phyloP scores from a whole-genome alignment of 1,284 basidiomycete species.

The Phylloporus sp. region DNA sequence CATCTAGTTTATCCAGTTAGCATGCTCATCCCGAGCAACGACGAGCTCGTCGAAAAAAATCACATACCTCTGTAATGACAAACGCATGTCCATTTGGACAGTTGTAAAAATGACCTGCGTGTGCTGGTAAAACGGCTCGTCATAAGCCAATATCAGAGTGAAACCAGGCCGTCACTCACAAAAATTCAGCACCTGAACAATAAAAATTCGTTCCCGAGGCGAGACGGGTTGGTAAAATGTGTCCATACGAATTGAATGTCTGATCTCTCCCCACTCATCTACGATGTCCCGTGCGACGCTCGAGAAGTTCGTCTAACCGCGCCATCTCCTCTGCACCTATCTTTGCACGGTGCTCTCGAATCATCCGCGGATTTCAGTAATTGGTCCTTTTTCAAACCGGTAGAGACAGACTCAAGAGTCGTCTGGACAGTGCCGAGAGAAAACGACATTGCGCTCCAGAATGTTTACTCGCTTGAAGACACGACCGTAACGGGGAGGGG shows the following conservation, averaged over 20 bases:
- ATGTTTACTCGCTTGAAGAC: slow-evolving; percentile 66
- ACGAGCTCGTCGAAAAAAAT: background rate
- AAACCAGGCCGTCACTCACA: slow-evolving; percentile 28
- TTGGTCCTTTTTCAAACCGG: slow-evolving; percentile 18
- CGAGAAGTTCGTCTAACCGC: slow-evolving; percentile 45
- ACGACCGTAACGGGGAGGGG: slow-evolving; percentile 59
- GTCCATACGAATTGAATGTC: slow-evolving; percentile 35
- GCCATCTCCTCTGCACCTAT: slow-evolving; percentile 30
- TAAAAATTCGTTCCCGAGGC: slow-evolving; percentile 45
- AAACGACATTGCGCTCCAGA: slow-evolving; percentile 60
- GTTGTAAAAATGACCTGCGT: slow-evolving; percentile 50
- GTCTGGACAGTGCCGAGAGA: slow-evolving; percentile 40
- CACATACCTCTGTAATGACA: slow-evolving; percentile 47
- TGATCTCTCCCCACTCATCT: slow-evolving; percentile 41
- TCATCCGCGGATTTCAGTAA: slow-evolving; percentile 14
- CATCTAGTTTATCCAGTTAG: slow-evolving; percentile 55
- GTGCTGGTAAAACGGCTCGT: slow-evolving; percentile 27
- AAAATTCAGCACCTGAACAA: slow-evolving; percentile 47
- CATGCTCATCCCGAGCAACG: background rate
- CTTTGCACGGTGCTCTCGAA: slow-evolving; percentile 17
- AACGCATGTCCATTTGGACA: slow-evolving; percentile 56
- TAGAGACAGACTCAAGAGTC: slow-evolving; percentile 34
- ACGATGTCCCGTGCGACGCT: slow-evolving; percentile 38
- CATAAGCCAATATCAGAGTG: background rate
- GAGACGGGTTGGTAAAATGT: slow-evolving; percentile 48